Evolutionary conservation across 441 rosid species (phyloP).

Genomic region (Lepidium campestre): DNA sequence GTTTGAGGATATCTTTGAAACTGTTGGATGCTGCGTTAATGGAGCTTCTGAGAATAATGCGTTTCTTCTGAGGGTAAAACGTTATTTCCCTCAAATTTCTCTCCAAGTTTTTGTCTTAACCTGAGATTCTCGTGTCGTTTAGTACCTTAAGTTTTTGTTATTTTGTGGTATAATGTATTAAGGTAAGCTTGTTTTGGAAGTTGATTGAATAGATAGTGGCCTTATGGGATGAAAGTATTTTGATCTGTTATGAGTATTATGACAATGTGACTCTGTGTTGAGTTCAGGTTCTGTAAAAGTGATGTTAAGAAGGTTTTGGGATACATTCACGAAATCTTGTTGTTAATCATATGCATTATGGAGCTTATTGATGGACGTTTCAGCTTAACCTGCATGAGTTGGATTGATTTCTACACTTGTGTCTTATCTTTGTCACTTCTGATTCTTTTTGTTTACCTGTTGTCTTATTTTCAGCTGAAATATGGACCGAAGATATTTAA

Average conservation of each 20-base stretch:
- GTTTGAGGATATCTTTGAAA: conserved; percentile 71
- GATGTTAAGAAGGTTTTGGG: background rate
- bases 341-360: background rate
- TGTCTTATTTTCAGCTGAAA: conserved; percentile 46
- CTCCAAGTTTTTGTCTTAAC: too few species aligned
- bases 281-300: background rate
- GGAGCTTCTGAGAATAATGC: conserved; percentile 39
- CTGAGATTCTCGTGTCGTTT: too few species aligned
- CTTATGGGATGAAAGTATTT: too few species aligned
- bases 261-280: background rate
- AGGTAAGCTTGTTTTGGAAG: too few species aligned
- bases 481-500: conserved; percentile 64
- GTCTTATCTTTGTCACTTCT: background rate
- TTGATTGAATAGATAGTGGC: too few species aligned
- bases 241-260: background rate
- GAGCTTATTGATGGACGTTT: background rate
- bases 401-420: background rate
- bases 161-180: too few species aligned
- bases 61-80: conserved; percentile 57
- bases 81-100: background rate
- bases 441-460: background rate
- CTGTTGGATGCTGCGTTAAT: conserved; percentile 41
- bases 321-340: background rate
- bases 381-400: background rate
- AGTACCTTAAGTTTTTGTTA: too few species aligned